These are phyloP conservation scores for Arachnomyces sp. DNA, from an alignment of 2,329 filamentous ascomycete genomes.

Conservation along the genomic window DNA sequence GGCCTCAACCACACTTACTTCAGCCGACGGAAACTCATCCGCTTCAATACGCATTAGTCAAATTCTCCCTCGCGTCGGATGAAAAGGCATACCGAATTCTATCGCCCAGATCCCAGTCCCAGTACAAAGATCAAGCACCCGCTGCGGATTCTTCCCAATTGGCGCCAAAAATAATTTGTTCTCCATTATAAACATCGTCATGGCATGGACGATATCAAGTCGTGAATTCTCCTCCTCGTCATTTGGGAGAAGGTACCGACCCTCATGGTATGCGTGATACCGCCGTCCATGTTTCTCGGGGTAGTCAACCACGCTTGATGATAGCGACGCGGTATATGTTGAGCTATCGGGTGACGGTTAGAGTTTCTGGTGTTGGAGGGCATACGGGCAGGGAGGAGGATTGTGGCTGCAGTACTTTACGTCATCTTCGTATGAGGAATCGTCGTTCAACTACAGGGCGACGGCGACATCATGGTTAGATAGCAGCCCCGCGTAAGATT, in stretches of 20 bases:
- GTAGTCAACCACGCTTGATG: slow-evolving; percentile 5
- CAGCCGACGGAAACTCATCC: slow-evolving; percentile 6
- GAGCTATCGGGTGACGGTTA: not conserved
- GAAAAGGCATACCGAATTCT: slow-evolving; percentile 7
- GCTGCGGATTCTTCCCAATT: slow-evolving; percentile 4
- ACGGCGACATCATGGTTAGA: too few relatives aligned
- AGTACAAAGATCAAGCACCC: slow-evolving; percentile 11
- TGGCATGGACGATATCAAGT: slow-evolving; percentile 11
- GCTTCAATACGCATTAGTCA: slow-evolving; percentile 3
- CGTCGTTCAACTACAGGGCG: too few relatives aligned
- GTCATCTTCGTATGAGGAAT: too few relatives aligned
- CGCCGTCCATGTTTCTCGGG: slow-evolving; percentile 2
- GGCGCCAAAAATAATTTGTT: slow-evolving; percentile 8
- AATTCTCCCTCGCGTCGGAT: not conserved
- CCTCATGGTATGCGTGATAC: slow-evolving; percentile 5
- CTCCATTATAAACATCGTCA: slow-evolving; percentile 7
- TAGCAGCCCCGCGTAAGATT: too few relatives aligned
- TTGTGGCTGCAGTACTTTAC: too few relatives aligned
- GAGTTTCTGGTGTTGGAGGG: too few relatives aligned
- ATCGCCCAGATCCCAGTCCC: slow-evolving; percentile 12
- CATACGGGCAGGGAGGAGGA: too few relatives aligned
- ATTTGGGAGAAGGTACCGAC: slow-evolving; percentile 11
- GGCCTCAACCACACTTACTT: not conserved
- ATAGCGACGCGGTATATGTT: slow-evolving; percentile 4
- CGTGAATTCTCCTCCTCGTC: slow-evolving; percentile 10